Evolutionary conservation across 306 rosid species (phyloP), one percentile per base, ranked within the genome.

Genomic region (Quercus suber): DNA sequence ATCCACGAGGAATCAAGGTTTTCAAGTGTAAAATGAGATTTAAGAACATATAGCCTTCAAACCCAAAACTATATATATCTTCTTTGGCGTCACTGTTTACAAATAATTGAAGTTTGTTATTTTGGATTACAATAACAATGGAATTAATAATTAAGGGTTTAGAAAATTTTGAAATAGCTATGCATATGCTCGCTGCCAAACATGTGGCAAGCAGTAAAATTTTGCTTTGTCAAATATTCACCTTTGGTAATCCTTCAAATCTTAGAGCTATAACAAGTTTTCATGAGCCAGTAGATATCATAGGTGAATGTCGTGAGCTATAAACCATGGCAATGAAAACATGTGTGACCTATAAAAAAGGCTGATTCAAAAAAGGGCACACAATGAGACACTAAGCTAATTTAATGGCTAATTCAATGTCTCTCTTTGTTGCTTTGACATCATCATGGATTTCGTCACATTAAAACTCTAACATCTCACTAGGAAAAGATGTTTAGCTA

Each of bases 191-290:
- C 35, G 4, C 35, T 31, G 35, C 35, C 35, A 31, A 31, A 31
- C 35, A 31, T 31, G 35, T 31, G 35, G 35, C 35, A 31, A 31
- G 35, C 35, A 31, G 6, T 31, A 31, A 13, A 78, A 43, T 10
- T 56, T 45, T 19, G 67, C 49, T 53, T 71, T 57, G 18, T 73
- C 77, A 64, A 41, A 64, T 37, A 70, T 30, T 60, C 57, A 91
- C 97, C 91, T 90, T 90, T 41, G 98, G 95, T 63, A 93, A 85
- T 74, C 97, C 98, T 75, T 97, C 95, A 74, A 85, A 80, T 31
- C 49, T 95, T 93, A 93, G 95, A 79, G 95, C 97, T 37, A 89
- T 17, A 86, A 89, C 95, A 78, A 93, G 93, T 89, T 89, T 91
- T 80, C 90, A 80, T 45, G 97, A 93, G 67, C 97, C 98, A 2